phyloP scores from a whole-genome alignment of 768 basidiomycete genomes.

The Artomyces pyxidatus region DNA sequence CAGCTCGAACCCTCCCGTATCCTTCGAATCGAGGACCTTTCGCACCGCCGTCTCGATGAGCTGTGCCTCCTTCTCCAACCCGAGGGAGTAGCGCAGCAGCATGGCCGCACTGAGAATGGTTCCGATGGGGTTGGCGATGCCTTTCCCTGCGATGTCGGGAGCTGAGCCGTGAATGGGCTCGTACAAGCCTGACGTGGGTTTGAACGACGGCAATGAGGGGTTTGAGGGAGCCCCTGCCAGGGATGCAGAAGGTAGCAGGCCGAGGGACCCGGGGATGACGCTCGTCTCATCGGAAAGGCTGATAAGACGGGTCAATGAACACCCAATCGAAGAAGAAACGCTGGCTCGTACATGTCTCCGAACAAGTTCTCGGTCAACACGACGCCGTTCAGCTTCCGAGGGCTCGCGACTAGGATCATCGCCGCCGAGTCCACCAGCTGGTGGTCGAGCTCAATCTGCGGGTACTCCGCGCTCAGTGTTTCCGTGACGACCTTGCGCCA shows the following conservation, averaged over 20 bases:
- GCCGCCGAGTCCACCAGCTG: conserved; percentile 93
- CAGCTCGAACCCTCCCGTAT: conserved; percentile 64
- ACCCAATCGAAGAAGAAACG: too few species aligned
- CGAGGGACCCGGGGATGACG: conserved; percentile 96
- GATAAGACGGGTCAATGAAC: conserved; percentile 5
- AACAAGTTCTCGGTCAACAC: conserved; percentile 94
- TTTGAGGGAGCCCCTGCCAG: conserved; percentile 80
- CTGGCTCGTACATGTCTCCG: conserved; percentile 91
- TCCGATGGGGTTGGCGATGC: conserved; percentile 91
- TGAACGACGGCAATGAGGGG: conserved; percentile 46
- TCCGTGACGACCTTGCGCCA: conserved; percentile 94
- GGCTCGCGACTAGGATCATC: conserved; percentile 89
- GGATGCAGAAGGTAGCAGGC: conserved; percentile 92
- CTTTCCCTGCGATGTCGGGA: conserved; percentile 90
- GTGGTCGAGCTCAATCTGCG: conserved; percentile 81
- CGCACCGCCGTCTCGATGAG: conserved; percentile 88
- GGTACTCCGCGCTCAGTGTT: conserved; percentile 77
- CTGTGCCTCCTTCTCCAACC: conserved; percentile 74
- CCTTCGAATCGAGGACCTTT: conserved; percentile 70
- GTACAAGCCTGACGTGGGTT: conserved; percentile 82
- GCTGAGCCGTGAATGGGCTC: conserved; percentile 97
- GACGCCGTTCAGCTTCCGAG: conserved; percentile 90
- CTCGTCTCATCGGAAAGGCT: conserved; percentile 96
- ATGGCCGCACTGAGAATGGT: conserved; percentile 92
- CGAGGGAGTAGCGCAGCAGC: conserved; percentile 92